Base-by-base conservation (phyloP, 2,329 filamentous ascomycete species). In the Leptographium radiaticola region DNA sequence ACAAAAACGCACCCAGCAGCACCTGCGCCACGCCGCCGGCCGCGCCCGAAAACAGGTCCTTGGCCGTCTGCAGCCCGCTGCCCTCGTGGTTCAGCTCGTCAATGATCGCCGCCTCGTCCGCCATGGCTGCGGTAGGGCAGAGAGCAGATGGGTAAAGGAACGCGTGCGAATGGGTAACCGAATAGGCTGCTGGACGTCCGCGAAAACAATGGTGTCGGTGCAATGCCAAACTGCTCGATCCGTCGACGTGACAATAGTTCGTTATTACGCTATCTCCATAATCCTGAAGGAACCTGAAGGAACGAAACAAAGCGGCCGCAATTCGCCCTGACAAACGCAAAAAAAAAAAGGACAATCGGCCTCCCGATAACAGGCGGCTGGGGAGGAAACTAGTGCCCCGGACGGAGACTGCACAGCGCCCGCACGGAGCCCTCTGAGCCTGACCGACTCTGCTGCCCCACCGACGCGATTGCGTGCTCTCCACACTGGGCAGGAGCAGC, bases 1-100 rank as follows among this genome's bases (percentile, higher is more conserved):
- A 55, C 54, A 50, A 61, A 55, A 46, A 43, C 51, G 3, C 49
- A 95, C 90, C 91, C 60, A 97, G 78, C 58, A 98, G 72, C 45
- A 98, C 93, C 70, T 98, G 93, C 18, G 93, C 91, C 62, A 97
- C 77, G 62, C 93, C 93, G 59, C 93, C 93, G 9, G 85, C 86
- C 56, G 93, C 93, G 40, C 93, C 93, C 12, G 93, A 81, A 65
- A 91, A 86, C 56, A 98, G 75, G 70, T 98, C 93, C 75, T 97
- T 98, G 63, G 83, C 73, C 50, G 86, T 86, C 65, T 84, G 80
- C 61, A 75, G 60, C 30, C 68, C 70, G 53, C 69, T 66, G 57
- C 64, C 66, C 50, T 59, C 57, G 36, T 50, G 40, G 49, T 39
- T 40, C 15, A 43, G 50, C 40, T 56, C 51, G 33, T 46, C 53